Evolutionary conservation across 108 stramenopile species (phyloP).

Genomic region (Nitzschia palea): DNA sequence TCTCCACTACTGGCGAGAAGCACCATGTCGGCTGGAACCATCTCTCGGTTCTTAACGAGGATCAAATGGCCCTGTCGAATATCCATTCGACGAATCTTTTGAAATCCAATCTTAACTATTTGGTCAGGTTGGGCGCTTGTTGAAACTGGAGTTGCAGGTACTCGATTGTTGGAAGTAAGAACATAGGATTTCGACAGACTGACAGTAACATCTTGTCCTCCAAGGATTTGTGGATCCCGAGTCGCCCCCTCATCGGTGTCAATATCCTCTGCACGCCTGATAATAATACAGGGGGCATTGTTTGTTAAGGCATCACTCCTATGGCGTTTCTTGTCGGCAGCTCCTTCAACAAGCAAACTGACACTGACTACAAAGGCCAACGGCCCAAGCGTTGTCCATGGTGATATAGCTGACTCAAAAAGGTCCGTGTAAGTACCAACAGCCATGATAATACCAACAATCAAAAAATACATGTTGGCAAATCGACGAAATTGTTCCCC

Average conservation of each 20-base stretch:
- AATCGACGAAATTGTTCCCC: slow-evolving; percentile 81
- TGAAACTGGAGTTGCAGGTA: slow-evolving; percentile 6
- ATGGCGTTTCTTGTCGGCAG: slow-evolving; percentile 89
- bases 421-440: slow-evolving; percentile 83
- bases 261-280: slow-evolving; percentile 55
- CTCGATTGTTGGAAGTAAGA: slow-evolving; percentile 3
- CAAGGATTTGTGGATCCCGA: slow-evolving; percentile 32
- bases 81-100: slow-evolving; percentile 67
- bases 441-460: slow-evolving; percentile 92
- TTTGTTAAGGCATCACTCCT: slow-evolving; percentile 84
- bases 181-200: slow-evolving; percentile 32
- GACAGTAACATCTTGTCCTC: slow-evolving; percentile 53
- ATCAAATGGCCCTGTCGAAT: slow-evolving; percentile 91
- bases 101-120: slow-evolving; percentile 53
- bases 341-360: slow-evolving; percentile 88
- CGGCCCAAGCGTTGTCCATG: slow-evolving; percentile 94
- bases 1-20: slow-evolving; percentile 85
- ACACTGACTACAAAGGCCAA: slow-evolving; percentile 86
- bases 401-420: slow-evolving; percentile 85
- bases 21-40: slow-evolving; percentile 94
- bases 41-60: slow-evolving; percentile 87
- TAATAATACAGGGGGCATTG: slow-evolving; percentile 59
- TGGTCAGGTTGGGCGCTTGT: neutral
- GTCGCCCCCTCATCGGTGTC: slow-evolving; percentile 39
- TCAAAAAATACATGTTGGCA: slow-evolving; percentile 96